Conservation (phyloP, 441 rosid species). For the Pelargonium fulgidum region DNA sequence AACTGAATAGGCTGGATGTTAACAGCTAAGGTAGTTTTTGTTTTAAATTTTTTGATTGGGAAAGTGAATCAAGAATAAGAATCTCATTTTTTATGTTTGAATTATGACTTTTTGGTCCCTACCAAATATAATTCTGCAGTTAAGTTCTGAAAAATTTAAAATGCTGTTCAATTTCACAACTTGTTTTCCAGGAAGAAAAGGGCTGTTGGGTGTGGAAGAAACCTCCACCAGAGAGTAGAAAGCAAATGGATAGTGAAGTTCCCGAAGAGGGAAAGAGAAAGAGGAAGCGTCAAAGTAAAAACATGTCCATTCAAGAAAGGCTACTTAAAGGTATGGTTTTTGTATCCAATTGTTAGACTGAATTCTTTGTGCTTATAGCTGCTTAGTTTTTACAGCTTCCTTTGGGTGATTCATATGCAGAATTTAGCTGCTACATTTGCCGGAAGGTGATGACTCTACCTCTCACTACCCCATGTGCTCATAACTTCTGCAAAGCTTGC, state of each 20-base stretch:
- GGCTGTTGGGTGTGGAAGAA: not conserved
- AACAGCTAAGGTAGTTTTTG: not conserved
- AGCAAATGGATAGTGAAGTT: not conserved
- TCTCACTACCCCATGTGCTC: slow-evolving; percentile 47
- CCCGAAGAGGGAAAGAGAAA: slow-evolving; percentile 2
- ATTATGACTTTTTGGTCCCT: no score
- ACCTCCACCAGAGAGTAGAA: slow-evolving; percentile 8
- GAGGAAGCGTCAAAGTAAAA: slow-evolving; percentile 1
- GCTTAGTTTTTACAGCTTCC: not conserved
- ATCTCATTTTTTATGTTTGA: no score
- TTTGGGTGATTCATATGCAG: slow-evolving; percentile 23
- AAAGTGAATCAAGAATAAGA: no score
- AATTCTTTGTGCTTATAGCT: not conserved
- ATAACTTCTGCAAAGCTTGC: slow-evolving; percentile 44
- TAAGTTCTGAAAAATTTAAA: not conserved
- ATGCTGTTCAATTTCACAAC: not conserved
- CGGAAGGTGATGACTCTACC: slow-evolving; percentile 36
- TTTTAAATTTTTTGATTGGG: no score
- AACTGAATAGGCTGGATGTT: not conserved
- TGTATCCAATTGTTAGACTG: not conserved
- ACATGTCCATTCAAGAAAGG: not conserved
- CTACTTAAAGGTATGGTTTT: slow-evolving; percentile 1
- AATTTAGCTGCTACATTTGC: slow-evolving; percentile 40
- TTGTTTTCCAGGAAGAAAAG: not conserved
- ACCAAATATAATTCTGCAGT: no score